Percentiles rank a stretch among this genome's conserved stretches.
phyloP scores from a whole-genome alignment of 2,329 filamentous ascomycete genomes.

The Epicoccum nigrum region DNA sequence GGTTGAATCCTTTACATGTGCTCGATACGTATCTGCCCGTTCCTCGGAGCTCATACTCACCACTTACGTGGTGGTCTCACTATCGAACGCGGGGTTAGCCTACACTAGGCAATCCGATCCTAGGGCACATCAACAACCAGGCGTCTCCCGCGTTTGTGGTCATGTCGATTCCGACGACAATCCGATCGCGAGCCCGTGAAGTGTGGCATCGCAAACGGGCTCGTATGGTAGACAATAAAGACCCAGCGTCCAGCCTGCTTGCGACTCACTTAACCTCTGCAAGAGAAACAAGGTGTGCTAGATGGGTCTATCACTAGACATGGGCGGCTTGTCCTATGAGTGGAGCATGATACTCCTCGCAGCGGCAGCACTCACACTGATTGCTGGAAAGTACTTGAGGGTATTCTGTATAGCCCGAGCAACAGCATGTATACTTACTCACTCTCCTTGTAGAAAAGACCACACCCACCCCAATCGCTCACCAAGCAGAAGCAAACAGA shows the following conservation, averaged over 20 bases:
- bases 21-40: too few relatives aligned
- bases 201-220: too few relatives aligned
- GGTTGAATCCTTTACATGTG: too few relatives aligned
- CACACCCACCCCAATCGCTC: not conserved
- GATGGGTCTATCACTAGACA: not conserved
- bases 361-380: constrained; percentile 1
- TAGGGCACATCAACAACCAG: not conserved
- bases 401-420: not conserved
- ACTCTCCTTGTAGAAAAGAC: not conserved
- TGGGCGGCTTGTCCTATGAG: not conserved
- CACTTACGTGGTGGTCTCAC: too few relatives aligned
- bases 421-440: not conserved
- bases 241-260: too few relatives aligned
- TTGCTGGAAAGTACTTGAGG: not conserved
- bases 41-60: too few relatives aligned
- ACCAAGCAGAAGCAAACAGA: not conserved
- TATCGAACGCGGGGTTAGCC: constrained; percentile 11
- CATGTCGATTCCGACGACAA: not conserved
- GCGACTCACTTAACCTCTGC: too few relatives aligned
- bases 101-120: constrained; percentile 15
- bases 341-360: constrained; percentile 1
- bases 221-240: too few relatives aligned
- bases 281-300: not conserved
- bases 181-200: not conserved
- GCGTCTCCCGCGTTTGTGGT: constrained; percentile 10